Percentiles rank a stretch among this genome's conserved stretches.
These are phyloP conservation scores for Imleria badia DNA, from an alignment of 768 basidiomycete genomes.

Conservation along the genomic window DNA sequence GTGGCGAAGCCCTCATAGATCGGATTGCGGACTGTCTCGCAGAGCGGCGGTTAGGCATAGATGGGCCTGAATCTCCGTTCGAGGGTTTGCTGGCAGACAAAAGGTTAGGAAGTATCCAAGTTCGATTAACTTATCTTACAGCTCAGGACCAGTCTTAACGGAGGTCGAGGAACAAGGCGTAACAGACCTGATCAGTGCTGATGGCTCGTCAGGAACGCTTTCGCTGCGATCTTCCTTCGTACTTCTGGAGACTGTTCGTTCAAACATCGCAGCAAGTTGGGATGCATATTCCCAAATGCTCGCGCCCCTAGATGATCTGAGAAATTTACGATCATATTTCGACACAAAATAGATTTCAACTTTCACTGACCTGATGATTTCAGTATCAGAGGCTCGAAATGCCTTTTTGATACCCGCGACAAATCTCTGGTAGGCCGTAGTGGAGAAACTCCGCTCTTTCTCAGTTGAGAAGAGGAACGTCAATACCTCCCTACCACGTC, in stretches of 20 bases:
- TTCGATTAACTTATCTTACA: constrained; percentile 14
- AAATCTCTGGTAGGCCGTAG: constrained; percentile 24
- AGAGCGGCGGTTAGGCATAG: constrained; percentile 34
- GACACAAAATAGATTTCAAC: neutral
- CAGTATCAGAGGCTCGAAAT: neutral
- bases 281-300: constrained; percentile 14
- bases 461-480: constrained; percentile 25
- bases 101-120: neutral
- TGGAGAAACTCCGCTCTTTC: constrained; percentile 14
- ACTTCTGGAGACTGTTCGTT: constrained; percentile 5
- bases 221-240: neutral
- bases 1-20: constrained; percentile 11
- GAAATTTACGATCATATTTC: neutral
- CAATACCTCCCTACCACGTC: constrained; percentile 3
- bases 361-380: constrained; percentile 16
- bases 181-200: constrained; percentile 8
- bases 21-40: constrained; percentile 34
- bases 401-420: constrained; percentile 10
- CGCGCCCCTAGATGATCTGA: constrained; percentile 16
- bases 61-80: constrained; percentile 6
- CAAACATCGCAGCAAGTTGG: constrained; percentile 14
- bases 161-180: constrained; percentile 22
- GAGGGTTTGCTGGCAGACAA: constrained; percentile 9
- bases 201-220: neutral
- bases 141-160: constrained; percentile 5